Percentiles rank a stretch among this genome's conserved stretches.
Evolutionary conservation across 345 rosid species (phyloP).

Genomic region (Eucalyptus curtisii): DNA sequence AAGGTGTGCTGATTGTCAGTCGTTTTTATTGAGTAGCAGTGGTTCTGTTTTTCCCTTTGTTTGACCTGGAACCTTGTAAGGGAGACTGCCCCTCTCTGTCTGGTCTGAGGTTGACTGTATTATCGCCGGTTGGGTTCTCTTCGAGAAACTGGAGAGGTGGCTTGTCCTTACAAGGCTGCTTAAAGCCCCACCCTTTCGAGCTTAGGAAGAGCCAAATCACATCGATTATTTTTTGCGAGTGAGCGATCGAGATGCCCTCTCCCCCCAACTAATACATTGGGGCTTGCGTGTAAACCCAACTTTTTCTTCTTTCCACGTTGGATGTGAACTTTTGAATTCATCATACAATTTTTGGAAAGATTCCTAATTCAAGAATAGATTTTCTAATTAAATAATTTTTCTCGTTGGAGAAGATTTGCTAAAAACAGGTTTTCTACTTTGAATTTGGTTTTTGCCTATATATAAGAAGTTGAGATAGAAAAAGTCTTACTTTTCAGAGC

Average conservation of each 20-base stretch:
- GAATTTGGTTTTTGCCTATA: too few relatives aligned
- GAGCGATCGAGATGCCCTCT: neutral
- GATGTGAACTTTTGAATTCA: neutral
- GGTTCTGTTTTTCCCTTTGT: neutral
- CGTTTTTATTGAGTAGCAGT: neutral
- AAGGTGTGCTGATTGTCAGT: neutral
- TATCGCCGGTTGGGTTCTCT: neutral
- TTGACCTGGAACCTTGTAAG: neutral
- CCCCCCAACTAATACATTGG: neutral
- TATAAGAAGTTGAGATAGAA: too few relatives aligned
- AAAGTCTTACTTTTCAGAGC: too few relatives aligned
- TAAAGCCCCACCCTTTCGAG: neutral
- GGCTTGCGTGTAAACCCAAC: neutral
- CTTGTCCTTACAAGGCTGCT: neutral
- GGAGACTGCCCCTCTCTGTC: neutral
- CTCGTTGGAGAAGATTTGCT: too few relatives aligned
- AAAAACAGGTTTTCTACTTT: too few relatives aligned
- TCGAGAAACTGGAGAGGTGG: neutral
- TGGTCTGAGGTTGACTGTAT: neutral
- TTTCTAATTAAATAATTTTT: too few relatives aligned
- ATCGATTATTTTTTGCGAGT: neutral
- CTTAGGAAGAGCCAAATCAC: neutral
- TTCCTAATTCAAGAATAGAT: too few relatives aligned
- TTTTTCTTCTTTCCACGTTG: neutral
- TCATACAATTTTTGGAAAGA: too few relatives aligned